Evolutionary conservation across 2,329 filamentous ascomycete genomes (phyloP), one percentile per base, ranked within the genome.

Genomic region (Rutstroemia sp.): DNA sequence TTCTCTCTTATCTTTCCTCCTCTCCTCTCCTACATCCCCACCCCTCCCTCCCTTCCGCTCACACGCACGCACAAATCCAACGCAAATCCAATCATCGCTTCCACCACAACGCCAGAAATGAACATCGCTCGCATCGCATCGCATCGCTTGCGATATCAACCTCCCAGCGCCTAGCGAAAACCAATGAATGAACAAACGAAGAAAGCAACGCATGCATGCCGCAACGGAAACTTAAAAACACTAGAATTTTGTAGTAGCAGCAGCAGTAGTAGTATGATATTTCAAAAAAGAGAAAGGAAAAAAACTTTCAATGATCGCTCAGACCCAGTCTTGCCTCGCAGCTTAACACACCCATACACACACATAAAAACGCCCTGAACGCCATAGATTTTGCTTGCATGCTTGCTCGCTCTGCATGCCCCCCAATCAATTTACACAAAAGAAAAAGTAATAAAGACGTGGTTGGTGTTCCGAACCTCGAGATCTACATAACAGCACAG

Each of bases 401-500:
- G 37, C 51, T 53, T 46, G 38, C 49, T 44, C 46, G 41, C 51
- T 25, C 9, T 38, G 25, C 17, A 53, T 53, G 41, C 51, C 45
- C 23, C 8, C 10, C 27, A 30, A 44, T 37, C 51, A 47, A 53
- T 47, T 53, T 53, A 53, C 41, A 53, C 19, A 53, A 14, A 38
- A 46, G 25, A 23, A 10, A 47, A 38, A 53, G 14, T 30, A 8
- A 16, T 46, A 30, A 37, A 30, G 10, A 51, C 16, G 27, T 16
- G 25, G 21, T 44, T 16, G 25, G 27, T 44, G 23, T 39, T 38
- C 42, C 4, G 10, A 37, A 47, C 10, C 8, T 8, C 8, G 27
- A 44, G 37, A 16, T 9, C 42, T 57, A 79, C 77, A 79, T 79
- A 60, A 79, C 70, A 50, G 76, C 68, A 61, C 77, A 79, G 69